Conservation (phyloP, 2,329 filamentous ascomycete species). For the Ophiostoma sp. region DNA sequence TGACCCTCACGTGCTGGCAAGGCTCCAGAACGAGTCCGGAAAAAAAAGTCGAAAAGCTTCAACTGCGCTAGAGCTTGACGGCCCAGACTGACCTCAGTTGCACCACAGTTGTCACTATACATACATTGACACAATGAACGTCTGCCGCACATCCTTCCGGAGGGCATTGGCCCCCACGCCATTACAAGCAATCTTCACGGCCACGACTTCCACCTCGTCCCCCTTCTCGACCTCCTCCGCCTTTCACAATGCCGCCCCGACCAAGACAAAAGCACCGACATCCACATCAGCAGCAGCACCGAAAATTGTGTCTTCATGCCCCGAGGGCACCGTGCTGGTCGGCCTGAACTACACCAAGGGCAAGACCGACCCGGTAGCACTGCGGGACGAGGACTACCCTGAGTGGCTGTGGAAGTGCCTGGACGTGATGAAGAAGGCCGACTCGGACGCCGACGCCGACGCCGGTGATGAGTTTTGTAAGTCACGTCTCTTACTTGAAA, state of each 20-base stretch:
- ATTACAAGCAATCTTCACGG: constrained; percentile 2
- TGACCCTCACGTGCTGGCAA: background rate
- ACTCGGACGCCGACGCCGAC: constrained; percentile 43
- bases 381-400: constrained; percentile 71
- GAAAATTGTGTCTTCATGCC: constrained; percentile 46
- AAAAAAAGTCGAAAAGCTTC: constrained; percentile 11
- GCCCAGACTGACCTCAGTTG: background rate
- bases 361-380: constrained; percentile 64
- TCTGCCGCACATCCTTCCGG: constrained; percentile 47
- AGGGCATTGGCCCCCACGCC: constrained; percentile 36
- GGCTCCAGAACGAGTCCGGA: background rate
- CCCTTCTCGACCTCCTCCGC: constrained; percentile 32
- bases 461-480: constrained; percentile 75
- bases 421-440: constrained; percentile 52
- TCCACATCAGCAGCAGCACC: constrained; percentile 26
- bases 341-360: constrained; percentile 76
- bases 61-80: background rate
- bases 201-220: constrained; percentile 37
- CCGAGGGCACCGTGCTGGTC: constrained; percentile 62
- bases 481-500: constrained; percentile 33
- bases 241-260: constrained; percentile 26
- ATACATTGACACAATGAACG: constrained; percentile 34
- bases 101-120: background rate
- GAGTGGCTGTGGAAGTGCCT: constrained; percentile 73
- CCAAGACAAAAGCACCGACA: constrained; percentile 27